These are phyloP conservation scores for Cladophialophora psammophila DNA, from an alignment of 2,329 filamentous ascomycete species.

Conservation along the genomic window DNA sequence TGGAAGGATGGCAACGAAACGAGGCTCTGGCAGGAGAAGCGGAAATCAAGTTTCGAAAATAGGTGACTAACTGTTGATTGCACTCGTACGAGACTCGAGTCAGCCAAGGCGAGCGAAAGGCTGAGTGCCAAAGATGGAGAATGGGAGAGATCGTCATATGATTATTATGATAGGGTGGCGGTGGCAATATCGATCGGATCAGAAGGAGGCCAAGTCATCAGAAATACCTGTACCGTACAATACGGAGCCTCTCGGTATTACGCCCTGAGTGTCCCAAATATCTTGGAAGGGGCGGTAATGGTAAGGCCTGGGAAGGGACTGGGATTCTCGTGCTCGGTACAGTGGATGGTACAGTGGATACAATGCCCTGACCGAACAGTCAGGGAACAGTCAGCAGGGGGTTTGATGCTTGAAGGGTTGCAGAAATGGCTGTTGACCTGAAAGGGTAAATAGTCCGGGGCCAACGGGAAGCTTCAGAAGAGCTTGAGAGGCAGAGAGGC, in stretches of 20 bases:
- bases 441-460: constrained; percentile 26
- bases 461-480: constrained; percentile 8
- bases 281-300: not conserved
- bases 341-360: not conserved
- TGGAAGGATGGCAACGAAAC: not conserved
- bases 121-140: not conserved
- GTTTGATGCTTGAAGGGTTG: too few relatives aligned
- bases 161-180: constrained; percentile 2
- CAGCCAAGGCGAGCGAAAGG: too few relatives aligned
- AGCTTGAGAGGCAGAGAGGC: not conserved
- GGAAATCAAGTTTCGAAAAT: constrained; percentile 5
- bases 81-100: too few relatives aligned
- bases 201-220: not conserved
- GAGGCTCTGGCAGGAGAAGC: not conserved
- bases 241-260: too few relatives aligned
- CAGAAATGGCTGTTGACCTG: constrained; percentile 5
- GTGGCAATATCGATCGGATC: not conserved
- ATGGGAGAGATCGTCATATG: not conserved
- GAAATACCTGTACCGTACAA: too few relatives aligned
- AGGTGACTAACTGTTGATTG: not conserved
- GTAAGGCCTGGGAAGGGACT: too few relatives aligned
- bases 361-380: constrained; percentile 22
- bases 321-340: too few relatives aligned
- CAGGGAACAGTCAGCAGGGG: constrained; percentile 33
- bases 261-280: too few relatives aligned